These are phyloP conservation scores for Cyclotella baltica DNA, from an alignment of 108 stramenopile genomes.

Conservation along the genomic window DNA sequence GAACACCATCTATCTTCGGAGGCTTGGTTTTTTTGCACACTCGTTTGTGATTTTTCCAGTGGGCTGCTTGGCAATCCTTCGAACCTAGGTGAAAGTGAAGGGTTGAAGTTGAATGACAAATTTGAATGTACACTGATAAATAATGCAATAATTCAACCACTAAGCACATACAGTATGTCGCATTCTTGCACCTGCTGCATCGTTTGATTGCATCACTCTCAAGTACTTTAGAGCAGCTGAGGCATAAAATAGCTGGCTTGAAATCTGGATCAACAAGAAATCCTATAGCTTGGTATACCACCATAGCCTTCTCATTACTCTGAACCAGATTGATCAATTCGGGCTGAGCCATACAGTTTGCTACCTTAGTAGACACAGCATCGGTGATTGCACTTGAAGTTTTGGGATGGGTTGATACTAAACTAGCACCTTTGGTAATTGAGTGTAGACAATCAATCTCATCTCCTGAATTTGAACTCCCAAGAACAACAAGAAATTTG, in stretches of 20 bases:
- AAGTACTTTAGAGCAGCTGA: background rate
- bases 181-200: background rate
- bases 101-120: background rate
- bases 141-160: too few relatives aligned
- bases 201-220: background rate
- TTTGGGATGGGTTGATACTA: background rate
- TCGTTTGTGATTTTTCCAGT: background rate
- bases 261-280: background rate
- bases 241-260: background rate
- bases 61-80: background rate
- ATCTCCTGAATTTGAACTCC: background rate
- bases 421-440: background rate
- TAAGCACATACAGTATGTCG: background rate
- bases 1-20: background rate
- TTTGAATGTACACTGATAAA: too few relatives aligned
- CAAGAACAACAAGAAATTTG: background rate
- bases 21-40: background rate
- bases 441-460: background rate
- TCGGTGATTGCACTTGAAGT: background rate
- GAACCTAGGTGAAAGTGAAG: background rate
- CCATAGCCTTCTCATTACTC: background rate
- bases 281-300: background rate
- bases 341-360: background rate
- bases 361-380: background rate
- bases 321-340: background rate